phyloP scores from a whole-genome alignment of 176 grass and related monocot species.

The Musa acuminata region DNA sequence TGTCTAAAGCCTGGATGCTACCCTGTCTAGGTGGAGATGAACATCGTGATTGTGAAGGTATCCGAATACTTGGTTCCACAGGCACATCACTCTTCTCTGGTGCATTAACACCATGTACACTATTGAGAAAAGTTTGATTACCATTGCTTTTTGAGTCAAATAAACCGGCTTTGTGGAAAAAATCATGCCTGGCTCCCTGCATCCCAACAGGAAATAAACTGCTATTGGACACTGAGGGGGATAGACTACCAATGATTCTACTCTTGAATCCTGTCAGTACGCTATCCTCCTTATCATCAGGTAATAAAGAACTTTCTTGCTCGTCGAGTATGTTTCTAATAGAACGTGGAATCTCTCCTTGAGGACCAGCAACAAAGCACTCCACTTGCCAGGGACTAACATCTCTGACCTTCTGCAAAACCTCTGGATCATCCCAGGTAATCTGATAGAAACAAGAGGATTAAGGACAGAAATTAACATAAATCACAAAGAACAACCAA shows the following conservation, averaged over 20 bases:
- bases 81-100: neutral
- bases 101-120: neutral
- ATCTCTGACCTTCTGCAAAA: constrained; percentile 5
- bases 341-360: neutral
- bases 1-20: neutral
- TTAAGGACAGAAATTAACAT: neutral
- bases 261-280: neutral
- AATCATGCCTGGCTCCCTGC: constrained; percentile 27
- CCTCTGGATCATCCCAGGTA: constrained; percentile 18
- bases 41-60: neutral
- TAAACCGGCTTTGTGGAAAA: neutral
- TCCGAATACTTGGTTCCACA: neutral
- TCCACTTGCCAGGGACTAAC: constrained; percentile 27
- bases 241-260: neutral
- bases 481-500: neutral
- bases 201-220: constrained; percentile 20
- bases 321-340: neutral
- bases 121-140: neutral
- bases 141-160: neutral
- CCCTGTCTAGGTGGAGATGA: neutral
- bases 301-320: neutral
- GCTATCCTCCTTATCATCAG: neutral
- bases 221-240: neutral
- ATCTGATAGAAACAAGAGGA: neutral
- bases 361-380: neutral